Evolutionary conservation across 306 rosid species (phyloP).

Genomic region (Adenanthera pavonina): DNA sequence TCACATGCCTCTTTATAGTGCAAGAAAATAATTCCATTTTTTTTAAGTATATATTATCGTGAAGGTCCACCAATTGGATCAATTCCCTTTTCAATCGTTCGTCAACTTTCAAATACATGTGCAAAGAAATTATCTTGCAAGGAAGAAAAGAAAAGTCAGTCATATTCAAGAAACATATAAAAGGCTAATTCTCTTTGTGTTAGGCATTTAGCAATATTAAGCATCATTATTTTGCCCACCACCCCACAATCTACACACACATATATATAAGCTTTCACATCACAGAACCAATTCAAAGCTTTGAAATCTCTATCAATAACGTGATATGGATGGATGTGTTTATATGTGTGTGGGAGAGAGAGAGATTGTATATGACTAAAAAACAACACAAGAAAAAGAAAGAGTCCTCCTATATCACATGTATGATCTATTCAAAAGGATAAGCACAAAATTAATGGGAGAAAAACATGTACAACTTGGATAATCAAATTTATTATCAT

Average conservation of each 20-base stretch:
- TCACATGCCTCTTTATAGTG: constrained; percentile 43
- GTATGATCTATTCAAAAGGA: constrained; percentile 21
- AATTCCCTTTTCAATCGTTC: not conserved
- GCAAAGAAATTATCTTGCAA: not conserved
- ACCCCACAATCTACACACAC: not conserved
- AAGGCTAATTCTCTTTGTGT: not conserved
- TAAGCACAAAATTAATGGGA: constrained; percentile 29
- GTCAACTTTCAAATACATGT: not conserved
- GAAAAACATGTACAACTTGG: not conserved
- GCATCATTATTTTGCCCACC: constrained; percentile 28
- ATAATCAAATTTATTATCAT: constrained; percentile 3
- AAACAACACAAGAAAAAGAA: constrained; percentile 25
- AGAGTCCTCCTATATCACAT: constrained; percentile 26
- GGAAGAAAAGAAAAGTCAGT: constrained; percentile 20
- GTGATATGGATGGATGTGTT: not conserved
- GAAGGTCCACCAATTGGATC: constrained; percentile 17
- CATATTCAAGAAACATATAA: constrained; percentile 30
- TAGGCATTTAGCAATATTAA: constrained; percentile 20
- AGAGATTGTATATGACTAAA: constrained; percentile 1
- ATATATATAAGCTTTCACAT: constrained; percentile 21
- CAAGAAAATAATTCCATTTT: constrained; percentile 30
- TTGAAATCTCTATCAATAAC: constrained; percentile 29
- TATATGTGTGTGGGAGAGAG: not conserved
- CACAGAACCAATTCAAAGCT: constrained; percentile 35
- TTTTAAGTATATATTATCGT: not conserved